Base-by-base conservation (phyloP, 208 protist genomes). In the Wallacemonas collosoma region DNA sequence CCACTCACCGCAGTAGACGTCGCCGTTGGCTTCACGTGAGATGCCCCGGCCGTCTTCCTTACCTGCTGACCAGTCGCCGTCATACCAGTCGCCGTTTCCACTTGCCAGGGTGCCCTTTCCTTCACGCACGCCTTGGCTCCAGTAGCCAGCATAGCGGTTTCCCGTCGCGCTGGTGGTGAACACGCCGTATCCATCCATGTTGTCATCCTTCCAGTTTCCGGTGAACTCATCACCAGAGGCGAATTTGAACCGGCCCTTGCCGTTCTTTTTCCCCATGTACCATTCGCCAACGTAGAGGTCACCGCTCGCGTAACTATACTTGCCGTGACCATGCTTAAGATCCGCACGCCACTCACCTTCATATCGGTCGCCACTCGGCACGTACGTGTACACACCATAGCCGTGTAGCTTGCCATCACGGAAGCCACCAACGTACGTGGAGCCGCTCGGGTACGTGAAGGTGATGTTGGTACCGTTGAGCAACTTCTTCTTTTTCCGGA, bases 1-100 rank as follows among this genome's bases (percentile, higher is more conserved):
- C 89, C 89, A 94, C 35, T 85, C 75, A 1, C 89, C 89, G 17
- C 77, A 83, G 74, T 94, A 94, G 26, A 83, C 50, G 43, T 88
- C 73, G 39, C 84, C 81, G 64, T 82, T 88, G 3, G 74, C 73
- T 17, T 93, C 74, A 12, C 60, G 67, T 17, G 87, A 75, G 17
- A 88, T 75, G 14, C 89, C 89, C 5, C 86, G 53, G 14, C 89
- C 89, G 3, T 91, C 44, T 47, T 90, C 65, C 39, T 87, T 81
- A 36, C 85, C 84, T 15, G 61, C 41, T 5, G 56, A 66, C 85
- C 85, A 90, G 45, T 90, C 69, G n/a, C 85, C 88, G 43, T 89
- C 83, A 63, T 88, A 91, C 40, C 82, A 17, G 63, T 89, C 80
- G 15, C 86, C 82, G 68, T 86, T 87, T 35, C 79, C 78, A 44